phyloP scores from a whole-genome alignment of 495 filamentous ascomycete genomes.

The Neurospora pannonica region DNA sequence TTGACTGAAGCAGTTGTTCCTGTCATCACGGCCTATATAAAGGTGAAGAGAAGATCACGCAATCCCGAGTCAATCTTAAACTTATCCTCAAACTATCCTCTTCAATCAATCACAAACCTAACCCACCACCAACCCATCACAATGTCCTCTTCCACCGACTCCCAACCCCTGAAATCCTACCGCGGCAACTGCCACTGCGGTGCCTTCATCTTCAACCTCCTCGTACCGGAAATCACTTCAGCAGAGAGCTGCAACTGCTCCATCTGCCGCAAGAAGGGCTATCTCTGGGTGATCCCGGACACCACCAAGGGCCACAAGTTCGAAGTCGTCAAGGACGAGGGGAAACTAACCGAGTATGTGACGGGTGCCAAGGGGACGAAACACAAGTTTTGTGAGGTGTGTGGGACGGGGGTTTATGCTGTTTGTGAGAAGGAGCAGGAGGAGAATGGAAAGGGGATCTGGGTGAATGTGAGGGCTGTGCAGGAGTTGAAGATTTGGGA shows the following conservation, averaged over 20 bases:
- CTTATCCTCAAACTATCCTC: background rate
- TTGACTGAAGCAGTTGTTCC: background rate
- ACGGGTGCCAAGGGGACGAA: slow-evolving; percentile 19
- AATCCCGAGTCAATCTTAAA: background rate
- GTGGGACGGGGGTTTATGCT: slow-evolving; percentile 25
- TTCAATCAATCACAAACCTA: background rate
- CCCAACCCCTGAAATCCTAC: slow-evolving; percentile 33
- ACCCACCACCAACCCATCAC: background rate
- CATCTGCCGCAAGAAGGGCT: slow-evolving; percentile 38
- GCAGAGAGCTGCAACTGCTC: slow-evolving; percentile 42
- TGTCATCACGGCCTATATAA: background rate
- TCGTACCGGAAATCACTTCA: slow-evolving; percentile 32
- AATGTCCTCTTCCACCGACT: background rate
- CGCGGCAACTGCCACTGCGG: slow-evolving; percentile 50
- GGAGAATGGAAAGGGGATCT: background rate
- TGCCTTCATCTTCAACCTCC: slow-evolving; percentile 36
- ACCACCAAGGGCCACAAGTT: slow-evolving; percentile 32
- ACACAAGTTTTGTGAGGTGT: slow-evolving; percentile 38
- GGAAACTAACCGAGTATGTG: slow-evolving; percentile 25
- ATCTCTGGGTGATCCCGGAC: slow-evolving; percentile 27
- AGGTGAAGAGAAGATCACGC: background rate
- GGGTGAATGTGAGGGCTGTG: slow-evolving; percentile 18
- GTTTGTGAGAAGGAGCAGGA: background rate
- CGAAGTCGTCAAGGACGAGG: slow-evolving; percentile 30
- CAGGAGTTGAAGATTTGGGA: slow-evolving; percentile 30